A percentile compares a stretch with the other conserved stretches of the same genome.
phyloP scores from a whole-genome alignment of 768 basidiomycete genomes.

The Pleurotus eryngii region DNA sequence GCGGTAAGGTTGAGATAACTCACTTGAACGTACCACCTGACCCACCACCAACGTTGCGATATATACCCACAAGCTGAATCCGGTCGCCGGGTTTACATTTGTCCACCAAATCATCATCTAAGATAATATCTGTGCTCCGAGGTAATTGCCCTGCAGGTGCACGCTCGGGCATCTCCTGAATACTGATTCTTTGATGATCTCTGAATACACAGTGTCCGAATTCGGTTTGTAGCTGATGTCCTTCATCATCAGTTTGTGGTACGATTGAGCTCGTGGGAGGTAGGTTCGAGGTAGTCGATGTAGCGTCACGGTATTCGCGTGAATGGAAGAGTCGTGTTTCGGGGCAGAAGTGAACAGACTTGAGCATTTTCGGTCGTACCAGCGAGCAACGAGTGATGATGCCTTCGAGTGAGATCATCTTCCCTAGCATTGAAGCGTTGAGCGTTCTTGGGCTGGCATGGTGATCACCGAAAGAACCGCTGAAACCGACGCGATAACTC shows the following conservation, averaged over 20 bases:
- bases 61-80: slow-evolving; percentile 93
- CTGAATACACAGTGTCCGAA: slow-evolving; percentile 89
- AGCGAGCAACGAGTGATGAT: slow-evolving; percentile 98
- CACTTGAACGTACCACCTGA: slow-evolving; percentile 93
- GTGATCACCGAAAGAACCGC: slow-evolving; percentile 97
- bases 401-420: slow-evolving; percentile 96
- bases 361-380: slow-evolving; percentile 97
- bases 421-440: slow-evolving; percentile 82
- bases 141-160: slow-evolving; percentile 97
- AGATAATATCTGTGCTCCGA: slow-evolving; percentile 90
- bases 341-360: slow-evolving; percentile 94
- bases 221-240: slow-evolving; percentile 83
- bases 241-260: slow-evolving; percentile 91
- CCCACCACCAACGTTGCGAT: slow-evolving; percentile 91
- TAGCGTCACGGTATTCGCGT: slow-evolving; percentile 91
- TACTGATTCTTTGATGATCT: slow-evolving; percentile 96
- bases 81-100: slow-evolving; percentile 97
- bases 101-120: slow-evolving; percentile 97
- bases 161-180: slow-evolving; percentile 99
- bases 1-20: slow-evolving; percentile 19
- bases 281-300: slow-evolving; percentile 79
- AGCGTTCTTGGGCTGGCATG: slow-evolving; percentile 95
- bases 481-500: slow-evolving; percentile 84
- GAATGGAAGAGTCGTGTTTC: slow-evolving; percentile 80
- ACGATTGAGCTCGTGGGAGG: slow-evolving; percentile 85